A percentile compares a stretch with the other conserved stretches of the same genome.
These are phyloP conservation scores for Mortierella sp. DNA, from an alignment of 371 early-diverging fungal species.

Conservation along the genomic window DNA sequence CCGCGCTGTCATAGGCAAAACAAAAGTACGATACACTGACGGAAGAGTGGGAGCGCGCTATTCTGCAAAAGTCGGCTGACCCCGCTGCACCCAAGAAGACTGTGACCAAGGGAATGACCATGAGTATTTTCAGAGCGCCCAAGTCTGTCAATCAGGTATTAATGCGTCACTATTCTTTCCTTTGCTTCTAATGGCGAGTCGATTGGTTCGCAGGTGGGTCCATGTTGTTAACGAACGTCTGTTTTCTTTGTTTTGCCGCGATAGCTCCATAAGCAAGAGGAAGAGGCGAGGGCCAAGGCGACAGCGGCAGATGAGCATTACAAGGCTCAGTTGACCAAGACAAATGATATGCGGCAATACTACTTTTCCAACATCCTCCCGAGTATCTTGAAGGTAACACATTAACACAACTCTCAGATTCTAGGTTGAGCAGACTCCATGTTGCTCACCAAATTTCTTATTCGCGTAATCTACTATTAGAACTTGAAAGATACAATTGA, in stretches of 20 bases:
- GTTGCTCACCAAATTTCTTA: background rate
- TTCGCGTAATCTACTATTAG: conserved; percentile 29
- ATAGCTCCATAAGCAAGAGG: conserved; percentile 75
- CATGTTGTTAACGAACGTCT: background rate
- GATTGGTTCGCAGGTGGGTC: background rate
- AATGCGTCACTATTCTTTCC: background rate
- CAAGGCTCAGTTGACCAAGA: conserved; percentile 71
- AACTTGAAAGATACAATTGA: conserved; percentile 78
- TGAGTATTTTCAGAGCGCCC: conserved; percentile 64
- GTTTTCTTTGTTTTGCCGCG: background rate
- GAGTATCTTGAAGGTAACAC: conserved; percentile 68
- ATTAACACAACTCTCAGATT: background rate
- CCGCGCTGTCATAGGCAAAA: conserved; percentile 63
- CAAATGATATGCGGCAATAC: conserved; percentile 71
- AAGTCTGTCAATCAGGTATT: conserved; percentile 68
- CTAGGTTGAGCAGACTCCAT: background rate
- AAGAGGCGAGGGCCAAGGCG: conserved; percentile 78
- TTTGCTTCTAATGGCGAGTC: background rate
- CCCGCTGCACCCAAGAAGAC: conserved; percentile 64
- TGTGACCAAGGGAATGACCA: conserved; percentile 46
- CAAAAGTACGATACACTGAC: conserved; percentile 75
- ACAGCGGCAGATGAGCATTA: conserved; percentile 79
- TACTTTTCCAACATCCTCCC: conserved; percentile 78
- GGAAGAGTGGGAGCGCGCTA: conserved; percentile 84
- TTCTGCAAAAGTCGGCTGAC: conserved; percentile 70